Base-by-base conservation (phyloP, 2,329 filamentous ascomycete species). In the Fusarium ambrosium region DNA sequence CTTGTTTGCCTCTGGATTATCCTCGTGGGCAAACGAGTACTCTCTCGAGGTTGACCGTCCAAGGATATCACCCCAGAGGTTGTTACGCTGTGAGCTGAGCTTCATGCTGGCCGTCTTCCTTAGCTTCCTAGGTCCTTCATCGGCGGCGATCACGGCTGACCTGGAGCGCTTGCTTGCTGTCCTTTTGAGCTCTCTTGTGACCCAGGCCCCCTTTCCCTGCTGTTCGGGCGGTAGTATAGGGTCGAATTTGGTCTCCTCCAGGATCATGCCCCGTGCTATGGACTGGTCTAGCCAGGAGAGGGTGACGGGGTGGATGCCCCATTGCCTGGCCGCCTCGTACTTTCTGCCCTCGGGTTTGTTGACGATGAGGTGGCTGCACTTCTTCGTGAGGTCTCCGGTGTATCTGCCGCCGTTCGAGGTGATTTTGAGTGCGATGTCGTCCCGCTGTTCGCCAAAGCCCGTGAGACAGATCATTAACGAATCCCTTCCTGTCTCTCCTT, bases 51-150 rank as follows among this genome's bases (percentile, higher is more conserved):
- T 80, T 24, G 82, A 77, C 81, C 65, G 76, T 11, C 91, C 91
- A 27, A 97, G 89, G 69, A 99, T 97, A 78, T 97, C 94, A 6
- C 93, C 93, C 96, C 96, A 98, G n/a, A 98, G 88, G 32, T 91
- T 92, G 77, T 95, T 92, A 75, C 92, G 93, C 79, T 98, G 95
- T 60, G 89, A 93, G 68, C 89, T 92, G 36, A 98, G 86, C 81
- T 95, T 96, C 80, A 93, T 92, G 82, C 95, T 98, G 24, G 95
- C 94, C 7, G 94, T 95, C 78, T 95, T 93, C 75, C 97, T 91
- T 75, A 99, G 84, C 84, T 98, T 98, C 75, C 95, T 90, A 72
- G 91, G 90, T 6, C 93, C 91, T 10, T 89, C 88, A 45, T 91
- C 89, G 4, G 81, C 79, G 14, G 83, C 84, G 0, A 83, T 78